Conservation (phyloP, 148 eudicot species). For the Fagopyrum tataricum region DNA sequence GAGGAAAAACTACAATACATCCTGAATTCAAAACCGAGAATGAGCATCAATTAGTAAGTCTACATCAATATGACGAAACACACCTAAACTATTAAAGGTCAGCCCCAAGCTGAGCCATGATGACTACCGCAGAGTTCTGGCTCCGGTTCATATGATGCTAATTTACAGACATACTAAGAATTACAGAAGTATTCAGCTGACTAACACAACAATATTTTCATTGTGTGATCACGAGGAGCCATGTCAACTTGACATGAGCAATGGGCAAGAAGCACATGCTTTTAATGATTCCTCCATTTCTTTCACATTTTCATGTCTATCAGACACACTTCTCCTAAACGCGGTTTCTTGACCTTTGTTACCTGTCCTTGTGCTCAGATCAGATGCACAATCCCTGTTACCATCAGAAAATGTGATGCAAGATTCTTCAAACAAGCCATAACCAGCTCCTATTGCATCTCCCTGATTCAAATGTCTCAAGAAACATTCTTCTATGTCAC, state of each 20-base stretch:
- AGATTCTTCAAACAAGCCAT: not conserved
- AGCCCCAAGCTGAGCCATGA: slow-evolving; percentile 34
- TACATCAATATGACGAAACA: not conserved
- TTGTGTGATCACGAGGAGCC: not conserved
- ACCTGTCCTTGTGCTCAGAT: slow-evolving; percentile 25
- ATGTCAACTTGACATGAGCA: slow-evolving; percentile 25
- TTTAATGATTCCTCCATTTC: slow-evolving; percentile 30
- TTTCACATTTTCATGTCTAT: slow-evolving; percentile 19
- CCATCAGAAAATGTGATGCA: slow-evolving; percentile 23
- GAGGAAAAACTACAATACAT: slow-evolving; percentile 1
- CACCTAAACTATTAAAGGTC: slow-evolving; percentile 19
- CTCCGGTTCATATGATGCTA: not conserved
- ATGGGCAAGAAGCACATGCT: slow-evolving; percentile 24
- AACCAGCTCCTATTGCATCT: slow-evolving; percentile 15
- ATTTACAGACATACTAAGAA: slow-evolving; percentile 16
- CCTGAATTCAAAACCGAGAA: slow-evolving; percentile 11
- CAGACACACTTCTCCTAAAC: slow-evolving; percentile 16
- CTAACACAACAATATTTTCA: not conserved
- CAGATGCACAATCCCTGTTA: slow-evolving; percentile 23
- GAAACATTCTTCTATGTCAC: slow-evolving; percentile 68
- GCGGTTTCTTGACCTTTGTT: slow-evolving; percentile 22
- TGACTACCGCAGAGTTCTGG: not conserved
- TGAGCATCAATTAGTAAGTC: slow-evolving; percentile 15
- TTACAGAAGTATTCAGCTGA: not conserved
- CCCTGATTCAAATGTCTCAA: slow-evolving; percentile 43